phyloP scores from a whole-genome alignment of 1,284 basidiomycete genomes.

The Malassezia nana region DNA sequence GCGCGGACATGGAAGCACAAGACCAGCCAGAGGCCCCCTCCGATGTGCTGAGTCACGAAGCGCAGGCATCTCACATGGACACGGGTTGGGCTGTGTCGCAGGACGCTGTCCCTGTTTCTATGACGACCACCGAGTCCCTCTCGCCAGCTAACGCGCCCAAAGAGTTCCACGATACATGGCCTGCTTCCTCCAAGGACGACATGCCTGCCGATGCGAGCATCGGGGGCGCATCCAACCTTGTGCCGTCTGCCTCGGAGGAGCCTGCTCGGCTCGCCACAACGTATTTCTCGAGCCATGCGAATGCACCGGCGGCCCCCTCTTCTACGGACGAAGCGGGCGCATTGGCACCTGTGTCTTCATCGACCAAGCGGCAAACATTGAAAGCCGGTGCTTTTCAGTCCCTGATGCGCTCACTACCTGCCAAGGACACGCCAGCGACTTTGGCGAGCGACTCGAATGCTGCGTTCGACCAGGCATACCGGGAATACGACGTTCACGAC shows the following conservation, averaged over 20 bases:
- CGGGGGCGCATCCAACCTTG: background rate
- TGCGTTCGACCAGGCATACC: slow-evolving; percentile 1
- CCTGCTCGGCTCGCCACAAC: too few species aligned
- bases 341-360: too few species aligned
- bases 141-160: background rate
- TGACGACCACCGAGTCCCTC: background rate
- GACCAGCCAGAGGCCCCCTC: background rate
- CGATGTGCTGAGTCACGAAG: background rate
- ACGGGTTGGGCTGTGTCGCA: background rate
- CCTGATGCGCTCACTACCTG: background rate
- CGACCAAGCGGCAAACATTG: background rate
- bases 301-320: too few species aligned
- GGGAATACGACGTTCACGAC: background rate
- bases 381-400: background rate
- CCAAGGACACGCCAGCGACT: background rate
- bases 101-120: too few species aligned
- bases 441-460: background rate
- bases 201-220: background rate
- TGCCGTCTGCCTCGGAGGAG: too few species aligned
- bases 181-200: background rate
- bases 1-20: background rate
- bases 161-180: background rate
- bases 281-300: too few species aligned
- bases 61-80: background rate
- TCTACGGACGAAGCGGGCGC: too few species aligned